Evolutionary conservation across 345 rosid species (phyloP).

Genomic region (Eucalyptus rudis): DNA sequence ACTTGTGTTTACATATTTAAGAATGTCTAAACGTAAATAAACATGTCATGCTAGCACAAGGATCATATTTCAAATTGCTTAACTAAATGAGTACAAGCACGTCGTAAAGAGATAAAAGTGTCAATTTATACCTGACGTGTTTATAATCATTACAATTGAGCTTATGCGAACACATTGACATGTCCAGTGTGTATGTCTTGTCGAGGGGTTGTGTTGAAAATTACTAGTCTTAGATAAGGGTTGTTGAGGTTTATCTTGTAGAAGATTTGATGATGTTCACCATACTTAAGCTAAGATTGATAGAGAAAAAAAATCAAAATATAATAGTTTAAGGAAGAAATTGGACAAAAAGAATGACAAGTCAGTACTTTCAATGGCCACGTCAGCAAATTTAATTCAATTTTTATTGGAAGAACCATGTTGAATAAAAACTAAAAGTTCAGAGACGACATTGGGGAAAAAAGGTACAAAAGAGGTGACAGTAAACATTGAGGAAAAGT

Average conservation of each 20-base stretch:
- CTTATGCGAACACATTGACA: not conserved
- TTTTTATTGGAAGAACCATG: not conserved
- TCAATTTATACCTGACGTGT: not conserved
- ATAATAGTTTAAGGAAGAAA: not conserved
- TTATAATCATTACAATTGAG: not conserved
- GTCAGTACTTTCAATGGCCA: not conserved
- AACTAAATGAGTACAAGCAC: not conserved
- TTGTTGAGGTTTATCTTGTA: not conserved
- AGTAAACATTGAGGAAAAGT: not conserved
- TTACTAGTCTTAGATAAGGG: not conserved
- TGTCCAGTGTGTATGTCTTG: not conserved
- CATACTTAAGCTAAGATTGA: not conserved
- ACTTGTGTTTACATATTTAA: not conserved
- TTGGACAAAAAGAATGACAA: not conserved
- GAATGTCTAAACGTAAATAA: not conserved
- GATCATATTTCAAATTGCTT: not conserved
- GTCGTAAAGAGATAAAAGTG: not conserved
- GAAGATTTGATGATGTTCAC: not conserved
- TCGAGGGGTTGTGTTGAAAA: not conserved
- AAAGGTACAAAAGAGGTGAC: not conserved
- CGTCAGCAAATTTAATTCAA: not conserved
- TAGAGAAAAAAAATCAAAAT: not conserved
- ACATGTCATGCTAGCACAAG: not conserved
- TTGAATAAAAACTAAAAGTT: not conserved
- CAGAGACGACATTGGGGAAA: not conserved